A percentile compares a stretch with the other conserved stretches of the same genome.
Conservation (phyloP, 2,329 filamentous ascomycete species). For the Beauveria scarabaeidicola region DNA sequence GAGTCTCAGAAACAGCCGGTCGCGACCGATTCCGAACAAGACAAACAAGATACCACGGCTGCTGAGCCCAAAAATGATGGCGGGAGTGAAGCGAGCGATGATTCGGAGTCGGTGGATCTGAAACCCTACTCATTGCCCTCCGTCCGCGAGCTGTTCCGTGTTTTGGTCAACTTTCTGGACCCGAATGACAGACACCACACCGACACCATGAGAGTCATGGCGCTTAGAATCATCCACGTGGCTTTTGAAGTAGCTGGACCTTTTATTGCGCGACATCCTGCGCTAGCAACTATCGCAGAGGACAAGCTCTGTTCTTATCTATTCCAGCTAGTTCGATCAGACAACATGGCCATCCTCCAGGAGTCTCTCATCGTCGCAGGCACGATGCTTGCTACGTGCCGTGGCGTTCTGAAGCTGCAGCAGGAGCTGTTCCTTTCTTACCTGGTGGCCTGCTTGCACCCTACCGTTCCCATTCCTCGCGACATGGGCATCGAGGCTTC, state of each 20-base stretch:
- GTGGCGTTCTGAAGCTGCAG: conserved; percentile 84
- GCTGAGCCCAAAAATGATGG: conserved; percentile 13
- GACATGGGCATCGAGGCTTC: conserved; percentile 86
- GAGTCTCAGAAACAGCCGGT: conserved; percentile 1
- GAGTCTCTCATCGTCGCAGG: conserved; percentile 88
- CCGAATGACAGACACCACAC: conserved; percentile 89
- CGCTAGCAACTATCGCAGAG: conserved; percentile 77
- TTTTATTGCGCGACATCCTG: conserved; percentile 87
- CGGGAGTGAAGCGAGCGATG: conserved; percentile 28
- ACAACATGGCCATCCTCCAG: conserved; percentile 91
- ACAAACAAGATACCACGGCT: conserved; percentile 12
- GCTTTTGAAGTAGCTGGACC: conserved; percentile 93
- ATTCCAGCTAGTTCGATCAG: conserved; percentile 91
- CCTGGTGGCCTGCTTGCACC: conserved; percentile 85
- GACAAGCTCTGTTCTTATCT: conserved; percentile 89
- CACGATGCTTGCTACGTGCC: conserved; percentile 82
- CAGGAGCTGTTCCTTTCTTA: conserved; percentile 96
- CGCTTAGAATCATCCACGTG: conserved; percentile 91
- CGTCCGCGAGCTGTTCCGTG: conserved; percentile 87
- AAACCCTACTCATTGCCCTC: conserved; percentile 90
- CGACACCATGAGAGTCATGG: conserved; percentile 95
- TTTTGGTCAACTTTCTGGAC: conserved; percentile 86
- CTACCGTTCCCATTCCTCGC: conserved; percentile 84
- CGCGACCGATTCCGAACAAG: conserved; percentile 1
- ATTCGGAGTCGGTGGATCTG: conserved; percentile 48